Evolutionary conservation across 305 asterid genomes (phyloP), one percentile per base, ranked within the genome.

Genomic region (Fraxinus xanthoxyloides): DNA sequence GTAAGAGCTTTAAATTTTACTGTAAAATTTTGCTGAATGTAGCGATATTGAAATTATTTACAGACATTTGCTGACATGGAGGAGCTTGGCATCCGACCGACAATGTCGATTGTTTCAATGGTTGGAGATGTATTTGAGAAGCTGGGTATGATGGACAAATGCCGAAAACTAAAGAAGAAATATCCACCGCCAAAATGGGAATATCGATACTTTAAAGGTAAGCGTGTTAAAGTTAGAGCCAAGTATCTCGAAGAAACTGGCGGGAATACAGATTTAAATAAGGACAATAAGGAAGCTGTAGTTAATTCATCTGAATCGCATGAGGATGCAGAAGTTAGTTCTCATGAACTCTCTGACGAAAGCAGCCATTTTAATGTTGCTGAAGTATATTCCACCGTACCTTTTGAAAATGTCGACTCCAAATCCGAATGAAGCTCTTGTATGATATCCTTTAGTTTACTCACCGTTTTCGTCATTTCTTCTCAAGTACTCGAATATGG

Each of bases 21-120:
- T 35, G 34, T 8, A 75, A 43, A 28, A 31, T 56, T 34, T 35
- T 46, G 72, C 31, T 26, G n/a, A 19, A 26, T 26, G 36, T 38
- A 5, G 26, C 0, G 34, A 35, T 69, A 17, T 48, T 78, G 3
- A 7, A 13, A 79, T 75, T 76, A 31, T 70, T 40, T 87, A 80
- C 84, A 95, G 98, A 84, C 90, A 91, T 95, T 93, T 73, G 99
- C 97, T 70, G 97, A 94, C 89, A 94, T 94, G 99, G 99, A 95
- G 88, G 99, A 94, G 92, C 99, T 95, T 5, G 92, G 97, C 26
- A 82, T 91, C 74, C 87, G 87, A 65, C 97, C 99, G 24, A 89
- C 88, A 31, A 74, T 85, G 85, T 5, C 84, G 0, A 88, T 92
- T n/a, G 94, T 95, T 40, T 82, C 87, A 6, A 90, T 90, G 97